These are phyloP conservation scores for Pythium rhizo-oryzae DNA, from an alignment of 352 stramenopile species.

Conservation along the genomic window DNA sequence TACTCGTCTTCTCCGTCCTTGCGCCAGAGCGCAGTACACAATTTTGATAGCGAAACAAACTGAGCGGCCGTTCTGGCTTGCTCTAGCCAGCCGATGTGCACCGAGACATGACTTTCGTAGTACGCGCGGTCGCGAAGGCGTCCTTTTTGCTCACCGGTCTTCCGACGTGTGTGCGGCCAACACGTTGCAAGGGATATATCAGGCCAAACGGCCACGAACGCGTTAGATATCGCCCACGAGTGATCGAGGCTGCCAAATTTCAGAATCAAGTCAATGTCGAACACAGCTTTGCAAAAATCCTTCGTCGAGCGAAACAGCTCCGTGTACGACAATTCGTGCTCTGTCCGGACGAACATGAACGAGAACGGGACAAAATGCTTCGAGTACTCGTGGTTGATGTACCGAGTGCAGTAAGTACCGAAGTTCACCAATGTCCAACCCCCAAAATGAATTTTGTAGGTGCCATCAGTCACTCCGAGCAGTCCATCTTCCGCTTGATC, in stretches of 20 bases:
- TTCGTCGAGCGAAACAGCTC: conserved; percentile 23
- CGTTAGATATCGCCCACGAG: conserved; percentile 24
- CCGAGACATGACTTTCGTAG: not conserved
- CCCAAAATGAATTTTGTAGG: conserved; percentile 31
- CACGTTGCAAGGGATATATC: conserved; percentile 17
- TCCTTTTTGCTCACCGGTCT: not conserved
- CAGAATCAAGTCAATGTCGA: conserved; percentile 16
- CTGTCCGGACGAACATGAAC: conserved; percentile 32
- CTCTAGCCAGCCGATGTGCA: not conserved
- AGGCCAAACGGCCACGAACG: conserved; percentile 24
- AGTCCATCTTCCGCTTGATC: no score
- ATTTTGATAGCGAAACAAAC: not conserved
- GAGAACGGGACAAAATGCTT: conserved; percentile 34
- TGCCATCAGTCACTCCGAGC: no score
- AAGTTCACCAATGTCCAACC: conserved; percentile 33
- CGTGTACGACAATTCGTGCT: conserved; percentile 23
- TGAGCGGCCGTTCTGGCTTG: not conserved
- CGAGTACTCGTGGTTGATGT: conserved; percentile 14
- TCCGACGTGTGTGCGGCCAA: not conserved
- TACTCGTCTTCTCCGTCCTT: not conserved
- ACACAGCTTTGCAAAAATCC: conserved; percentile 16
- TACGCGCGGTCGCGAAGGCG: not conserved
- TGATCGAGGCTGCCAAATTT: conserved; percentile 30
- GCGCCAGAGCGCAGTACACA: not conserved
- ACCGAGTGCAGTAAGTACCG: conserved; percentile 29